Conservation (phyloP, 1,284 basidiomycete genomes). For the Leccinum fuscescens region DNA sequence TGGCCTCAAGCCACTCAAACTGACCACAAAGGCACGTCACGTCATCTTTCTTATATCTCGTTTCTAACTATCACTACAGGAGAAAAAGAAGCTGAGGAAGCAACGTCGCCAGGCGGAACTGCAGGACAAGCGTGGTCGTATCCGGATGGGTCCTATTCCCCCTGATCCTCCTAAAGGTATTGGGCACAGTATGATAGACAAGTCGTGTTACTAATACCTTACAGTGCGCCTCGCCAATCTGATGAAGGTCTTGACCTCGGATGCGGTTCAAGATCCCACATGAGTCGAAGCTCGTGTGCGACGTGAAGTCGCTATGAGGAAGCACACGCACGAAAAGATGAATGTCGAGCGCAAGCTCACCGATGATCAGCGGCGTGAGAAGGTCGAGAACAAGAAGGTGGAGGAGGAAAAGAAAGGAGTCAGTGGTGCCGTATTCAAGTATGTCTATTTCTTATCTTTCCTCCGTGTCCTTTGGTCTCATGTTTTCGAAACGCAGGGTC, state of each 20-base stretch:
- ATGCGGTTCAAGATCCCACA: constrained; percentile 96
- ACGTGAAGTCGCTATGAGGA: constrained; percentile 88
- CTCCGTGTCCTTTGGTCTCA: neutral
- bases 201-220: constrained; percentile 10
- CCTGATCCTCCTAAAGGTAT: constrained; percentile 93
- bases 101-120: constrained; percentile 85
- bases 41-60: neutral
- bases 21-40: constrained; percentile 74
- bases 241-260: constrained; percentile 97
- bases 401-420: constrained; percentile 90
- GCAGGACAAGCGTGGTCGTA: constrained; percentile 93
- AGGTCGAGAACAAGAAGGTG: constrained; percentile 78
- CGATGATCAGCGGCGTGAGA: constrained; percentile 85
- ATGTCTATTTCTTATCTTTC: constrained; percentile 31
- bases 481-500: constrained; percentile 50
- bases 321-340: constrained; percentile 88
- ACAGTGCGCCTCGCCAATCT: constrained; percentile 91
- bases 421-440: constrained; percentile 88
- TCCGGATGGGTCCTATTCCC: constrained; percentile 94
- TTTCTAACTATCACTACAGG: constrained; percentile 45
- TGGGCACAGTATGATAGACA: neutral
- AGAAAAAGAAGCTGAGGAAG: constrained; percentile 96
- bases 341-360: constrained; percentile 91
- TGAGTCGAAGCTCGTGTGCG: constrained; percentile 94
- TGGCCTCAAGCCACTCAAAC: constrained; percentile 78